A percentile compares a stretch with the other conserved stretches of the same genome.
Evolutionary conservation across 208 protist genomes (phyloP).

Genomic region (Trypanosoma cruzi): DNA sequence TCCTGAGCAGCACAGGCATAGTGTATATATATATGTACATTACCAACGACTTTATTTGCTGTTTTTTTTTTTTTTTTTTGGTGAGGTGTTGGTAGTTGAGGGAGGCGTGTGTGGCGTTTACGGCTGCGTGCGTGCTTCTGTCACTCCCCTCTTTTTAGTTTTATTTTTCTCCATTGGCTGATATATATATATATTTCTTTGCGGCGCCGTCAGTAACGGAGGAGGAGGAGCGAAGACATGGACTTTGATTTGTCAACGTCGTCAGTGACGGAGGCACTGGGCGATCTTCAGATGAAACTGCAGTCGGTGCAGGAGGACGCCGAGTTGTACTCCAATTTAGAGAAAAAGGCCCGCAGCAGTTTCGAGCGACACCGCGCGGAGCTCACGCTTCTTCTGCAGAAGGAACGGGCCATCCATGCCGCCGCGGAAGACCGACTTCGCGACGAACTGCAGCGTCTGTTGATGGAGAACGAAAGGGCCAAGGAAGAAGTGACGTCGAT

Average conservation of each 20-base stretch:
- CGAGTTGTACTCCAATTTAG: conserved; percentile 48
- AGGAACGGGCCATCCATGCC: conserved; percentile 59
- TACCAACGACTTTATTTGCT: not conserved
- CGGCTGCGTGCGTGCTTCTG: too few relatives aligned
- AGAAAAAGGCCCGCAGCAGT: conserved; percentile 35
- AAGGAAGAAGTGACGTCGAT: conserved; percentile 33
- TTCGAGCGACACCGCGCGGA: conserved; percentile 77
- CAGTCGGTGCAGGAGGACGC: conserved; percentile 54
- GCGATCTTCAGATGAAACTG: conserved; percentile 46
- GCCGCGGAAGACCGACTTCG: conserved; percentile 63
- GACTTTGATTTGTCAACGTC: conserved; percentile 33
- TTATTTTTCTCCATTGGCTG: not conserved
- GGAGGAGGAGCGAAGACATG: conserved; percentile 13
- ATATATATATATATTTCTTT: not conserved
- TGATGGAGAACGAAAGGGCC: conserved; percentile 37
- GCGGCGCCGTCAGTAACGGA: not conserved
- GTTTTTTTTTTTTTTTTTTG: not conserved
- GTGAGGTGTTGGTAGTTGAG: too few relatives aligned
- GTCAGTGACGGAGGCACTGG: conserved; percentile 39
- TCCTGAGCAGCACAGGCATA: too few relatives aligned
- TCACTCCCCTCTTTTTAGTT: not conserved
- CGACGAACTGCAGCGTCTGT: conserved; percentile 30
- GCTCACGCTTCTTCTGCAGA: conserved; percentile 64
- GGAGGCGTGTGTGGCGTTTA: too few relatives aligned
- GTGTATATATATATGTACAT: too few relatives aligned